Evolutionary conservation across 1,139 yeast species (phyloP).

Genomic region (Yamadazyma kanchanaburiensis): DNA sequence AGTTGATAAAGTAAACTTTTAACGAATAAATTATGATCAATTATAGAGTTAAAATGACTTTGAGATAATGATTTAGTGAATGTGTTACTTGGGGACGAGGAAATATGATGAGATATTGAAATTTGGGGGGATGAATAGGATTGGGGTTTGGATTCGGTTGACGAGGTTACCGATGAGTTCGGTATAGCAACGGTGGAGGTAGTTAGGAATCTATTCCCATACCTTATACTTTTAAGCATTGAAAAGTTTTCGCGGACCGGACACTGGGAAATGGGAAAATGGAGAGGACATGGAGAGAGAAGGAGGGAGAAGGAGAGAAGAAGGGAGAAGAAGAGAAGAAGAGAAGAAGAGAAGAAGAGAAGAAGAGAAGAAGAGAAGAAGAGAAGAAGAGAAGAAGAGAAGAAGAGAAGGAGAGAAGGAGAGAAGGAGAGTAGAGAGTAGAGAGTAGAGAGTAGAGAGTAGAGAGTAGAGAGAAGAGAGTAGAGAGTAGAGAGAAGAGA

Average conservation of each 20-base stretch:
- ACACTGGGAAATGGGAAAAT: conserved; percentile 1
- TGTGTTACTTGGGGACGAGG: conserved; percentile 7
- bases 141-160: background rate
- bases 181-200: conserved; percentile 3
- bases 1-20: conserved; percentile 15
- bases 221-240: conserved; percentile 7
- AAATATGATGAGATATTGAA: conserved; percentile 5
- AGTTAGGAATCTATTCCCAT: conserved; percentile 6
- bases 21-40: conserved; percentile 3
- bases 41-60: conserved; percentile 11
- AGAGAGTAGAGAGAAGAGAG: no score
- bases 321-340: background rate
- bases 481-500: no score
- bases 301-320: background rate
- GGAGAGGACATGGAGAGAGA: no score
- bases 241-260: no score
- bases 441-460: no score
- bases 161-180: background rate
- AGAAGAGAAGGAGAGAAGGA: no score
- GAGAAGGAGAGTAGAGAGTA: no score
- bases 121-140: conserved; percentile 1
- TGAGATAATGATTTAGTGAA: conserved; percentile 11
- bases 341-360: background rate
- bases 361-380: no score
- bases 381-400: no score